A percentile compares a stretch with the other conserved stretches of the same genome.
Evolutionary conservation across 176 grass and related monocot species (phyloP).

Genomic region (Secale cereale): DNA sequence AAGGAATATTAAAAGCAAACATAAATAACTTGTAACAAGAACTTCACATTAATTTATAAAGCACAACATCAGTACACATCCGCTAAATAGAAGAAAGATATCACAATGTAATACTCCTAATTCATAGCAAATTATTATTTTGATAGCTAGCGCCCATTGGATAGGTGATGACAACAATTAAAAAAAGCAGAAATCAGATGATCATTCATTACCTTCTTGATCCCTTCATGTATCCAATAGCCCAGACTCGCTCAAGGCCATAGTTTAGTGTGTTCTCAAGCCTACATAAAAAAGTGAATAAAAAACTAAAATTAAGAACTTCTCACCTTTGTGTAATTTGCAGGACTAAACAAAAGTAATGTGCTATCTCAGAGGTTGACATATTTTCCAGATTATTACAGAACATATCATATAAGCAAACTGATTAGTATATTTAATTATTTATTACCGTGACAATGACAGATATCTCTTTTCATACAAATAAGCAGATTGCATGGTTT

Average conservation of each 20-base stretch:
- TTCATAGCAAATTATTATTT: not conserved
- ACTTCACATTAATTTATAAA: slow-evolving; percentile 1
- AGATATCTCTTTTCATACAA: not conserved
- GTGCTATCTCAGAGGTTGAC: not conserved
- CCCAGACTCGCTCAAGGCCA: slow-evolving; percentile 97
- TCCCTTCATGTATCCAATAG: slow-evolving; percentile 93
- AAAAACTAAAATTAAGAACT: slow-evolving; percentile 14
- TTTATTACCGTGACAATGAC: not conserved
- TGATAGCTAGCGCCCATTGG: not conserved
- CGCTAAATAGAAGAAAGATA: not conserved
- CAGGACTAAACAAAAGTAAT: too few species aligned
- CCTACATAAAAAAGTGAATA: slow-evolving; percentile 51
- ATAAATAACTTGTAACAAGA: slow-evolving; percentile 7
- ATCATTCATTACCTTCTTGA: slow-evolving; percentile 78
- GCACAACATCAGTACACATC: not conserved
- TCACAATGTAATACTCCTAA: not conserved
- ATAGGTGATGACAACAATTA: not conserved
- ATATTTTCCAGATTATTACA: not conserved
- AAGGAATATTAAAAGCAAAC: not conserved
- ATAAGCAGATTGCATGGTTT: too few species aligned
- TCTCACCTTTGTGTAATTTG: not conserved
- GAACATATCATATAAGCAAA: not conserved
- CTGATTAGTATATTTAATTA: not conserved
- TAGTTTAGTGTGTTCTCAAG: slow-evolving; percentile 98
- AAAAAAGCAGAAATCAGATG: slow-evolving; percentile 4